Conservation (phyloP, 164 flowering plant genomes). For the Nymphaea thermarum region DNA sequence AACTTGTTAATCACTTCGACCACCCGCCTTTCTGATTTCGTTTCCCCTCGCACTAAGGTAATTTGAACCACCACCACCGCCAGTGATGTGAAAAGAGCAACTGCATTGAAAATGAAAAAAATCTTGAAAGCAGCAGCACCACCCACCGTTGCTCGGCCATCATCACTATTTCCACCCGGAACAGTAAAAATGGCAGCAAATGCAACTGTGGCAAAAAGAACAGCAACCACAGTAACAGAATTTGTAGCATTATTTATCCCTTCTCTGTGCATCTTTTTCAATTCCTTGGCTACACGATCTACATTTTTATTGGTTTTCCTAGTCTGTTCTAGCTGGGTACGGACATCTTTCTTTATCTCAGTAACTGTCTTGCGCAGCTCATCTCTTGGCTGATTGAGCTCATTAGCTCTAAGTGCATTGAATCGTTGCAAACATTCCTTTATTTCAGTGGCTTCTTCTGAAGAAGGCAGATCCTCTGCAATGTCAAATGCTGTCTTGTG, state of each 20-base stretch:
- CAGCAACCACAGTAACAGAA: conserved; percentile 77
- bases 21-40: conserved; percentile 53
- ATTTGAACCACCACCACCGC: conserved; percentile 81
- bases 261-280: conserved; percentile 51
- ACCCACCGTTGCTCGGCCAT: conserved; percentile 44
- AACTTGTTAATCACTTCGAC: conserved; percentile 66
- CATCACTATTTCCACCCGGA: conserved; percentile 48
- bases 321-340: conserved; percentile 63
- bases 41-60: conserved; percentile 67
- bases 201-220: conserved; percentile 70
- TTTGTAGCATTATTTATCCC: conserved; percentile 81
- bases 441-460: conserved; percentile 52
- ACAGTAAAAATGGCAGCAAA: conserved; percentile 71
- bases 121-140: conserved; percentile 38
- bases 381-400: conserved; percentile 67
- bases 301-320: conserved; percentile 60
- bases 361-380: conserved; percentile 63
- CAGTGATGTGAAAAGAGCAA: conserved; percentile 67
- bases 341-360: conserved; percentile 65
- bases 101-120: conserved; percentile 58
- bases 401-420: conserved; percentile 59
- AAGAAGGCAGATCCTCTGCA: conserved; percentile 52
- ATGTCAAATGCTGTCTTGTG: conserved; percentile 68
- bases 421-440: conserved; percentile 31
- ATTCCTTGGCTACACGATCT: conserved; percentile 54